A percentile compares a stretch with the other conserved stretches of the same genome.
Conservation (phyloP, 2,329 filamentous ascomycete genomes). For the Penicillium sp. region DNA sequence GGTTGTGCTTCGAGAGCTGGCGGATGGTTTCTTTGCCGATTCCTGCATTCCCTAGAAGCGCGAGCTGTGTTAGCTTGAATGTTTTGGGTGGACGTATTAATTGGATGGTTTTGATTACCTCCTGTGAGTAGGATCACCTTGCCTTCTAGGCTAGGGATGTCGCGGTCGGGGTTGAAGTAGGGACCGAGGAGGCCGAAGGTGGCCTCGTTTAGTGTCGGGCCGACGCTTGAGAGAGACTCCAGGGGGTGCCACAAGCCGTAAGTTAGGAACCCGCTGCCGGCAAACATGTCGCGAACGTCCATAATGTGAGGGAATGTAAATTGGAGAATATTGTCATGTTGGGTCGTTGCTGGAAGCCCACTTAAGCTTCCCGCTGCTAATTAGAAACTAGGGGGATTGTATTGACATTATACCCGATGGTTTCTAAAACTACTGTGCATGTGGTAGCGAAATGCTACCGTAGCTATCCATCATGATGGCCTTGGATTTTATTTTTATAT, state of each 20-base stretch:
- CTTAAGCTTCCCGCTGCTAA: too few relatives aligned
- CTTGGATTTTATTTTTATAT: too few relatives aligned
- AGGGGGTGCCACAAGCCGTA: constrained; percentile 31
- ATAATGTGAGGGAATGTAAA: constrained; percentile 1
- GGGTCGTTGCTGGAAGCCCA: neutral
- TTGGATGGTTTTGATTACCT: constrained; percentile 33
- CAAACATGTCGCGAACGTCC: constrained; percentile 16
- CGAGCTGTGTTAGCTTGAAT: neutral
- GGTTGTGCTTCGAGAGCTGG: constrained; percentile 52
- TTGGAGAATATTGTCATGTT: neutral
- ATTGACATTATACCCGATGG: neutral
- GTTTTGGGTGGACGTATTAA: neutral
- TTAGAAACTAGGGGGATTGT: neutral
- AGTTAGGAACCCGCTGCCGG: constrained; percentile 15
- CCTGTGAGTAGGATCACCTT: constrained; percentile 57
- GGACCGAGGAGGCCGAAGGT: constrained; percentile 34
- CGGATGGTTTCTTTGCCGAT: constrained; percentile 50
- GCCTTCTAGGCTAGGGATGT: constrained; percentile 48
- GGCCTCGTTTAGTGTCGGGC: constrained; percentile 37
- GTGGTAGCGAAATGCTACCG: too few relatives aligned
- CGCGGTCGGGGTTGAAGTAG: constrained; percentile 45
- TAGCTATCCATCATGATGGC: too few relatives aligned
- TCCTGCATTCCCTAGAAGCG: constrained; percentile 44
- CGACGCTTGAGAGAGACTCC: constrained; percentile 32
- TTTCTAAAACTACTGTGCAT: too few relatives aligned